Conservation (phyloP, 1,139 yeast species). For the Suhomyces maxii region DNA sequence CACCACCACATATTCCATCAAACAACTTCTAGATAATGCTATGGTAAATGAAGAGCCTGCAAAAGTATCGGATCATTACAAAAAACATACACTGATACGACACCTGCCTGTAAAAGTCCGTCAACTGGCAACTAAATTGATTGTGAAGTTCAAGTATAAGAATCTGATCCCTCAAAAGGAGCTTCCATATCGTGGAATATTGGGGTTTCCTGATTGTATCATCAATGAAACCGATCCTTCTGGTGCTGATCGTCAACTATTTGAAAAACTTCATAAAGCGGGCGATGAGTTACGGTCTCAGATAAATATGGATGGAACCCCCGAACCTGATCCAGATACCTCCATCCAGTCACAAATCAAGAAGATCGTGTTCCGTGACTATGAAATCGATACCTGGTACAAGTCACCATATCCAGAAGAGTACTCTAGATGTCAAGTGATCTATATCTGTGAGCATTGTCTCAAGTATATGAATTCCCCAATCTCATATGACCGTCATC, state of each 20-base stretch:
- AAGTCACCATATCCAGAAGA: constrained; percentile 93
- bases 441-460: constrained; percentile 85
- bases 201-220: constrained; percentile 58
- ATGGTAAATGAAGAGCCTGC: constrained; percentile 1
- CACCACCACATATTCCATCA: constrained; percentile 15
- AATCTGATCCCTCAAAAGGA: constrained; percentile 23
- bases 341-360: constrained; percentile 33
- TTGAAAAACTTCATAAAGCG: constrained; percentile 32
- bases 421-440: constrained; percentile 58
- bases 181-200: constrained; percentile 65
- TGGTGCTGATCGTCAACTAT: constrained; percentile 47
- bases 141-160: constrained; percentile 6
- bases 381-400: constrained; percentile 87
- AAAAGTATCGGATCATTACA: background rate
- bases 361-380: constrained; percentile 65
- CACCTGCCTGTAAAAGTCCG: background rate
- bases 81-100: background rate
- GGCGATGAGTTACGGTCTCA: constrained; percentile 23
- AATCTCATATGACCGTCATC: constrained; percentile 67
- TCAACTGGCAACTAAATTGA: background rate
- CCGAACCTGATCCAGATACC: constrained; percentile 1
- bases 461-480: constrained; percentile 77
- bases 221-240: constrained; percentile 65
- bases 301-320: constrained; percentile 4
- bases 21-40: constrained; percentile 14